Base-by-base conservation (phyloP, 2,329 filamentous ascomycete species). In the Arthrocladium fulminans region DNA sequence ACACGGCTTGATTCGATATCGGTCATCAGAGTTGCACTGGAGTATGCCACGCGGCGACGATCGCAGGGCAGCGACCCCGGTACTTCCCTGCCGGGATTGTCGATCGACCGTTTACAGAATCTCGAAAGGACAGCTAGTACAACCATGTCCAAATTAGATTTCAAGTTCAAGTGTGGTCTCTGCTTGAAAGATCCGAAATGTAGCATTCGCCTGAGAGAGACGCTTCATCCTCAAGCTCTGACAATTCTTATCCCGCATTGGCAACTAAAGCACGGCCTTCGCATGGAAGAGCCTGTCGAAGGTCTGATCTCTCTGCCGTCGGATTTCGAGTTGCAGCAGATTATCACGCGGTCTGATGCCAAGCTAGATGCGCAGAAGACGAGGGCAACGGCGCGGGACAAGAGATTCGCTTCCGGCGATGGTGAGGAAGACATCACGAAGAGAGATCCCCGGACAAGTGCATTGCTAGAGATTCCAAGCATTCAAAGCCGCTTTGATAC, bases 21-120 rank as follows among this genome's bases (percentile, higher is more conserved):
- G 39, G 53, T 57, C 22, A 60, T 59, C 39, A 54, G 54, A 25
- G 57, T 63, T 23, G 56, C 59, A 8, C 34, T 63, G 9, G 53
- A 54, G 27, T 63, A 59, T 40, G 60, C 59, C 4, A 13, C 29
- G 13, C 7, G 10, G 24, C 35, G 23, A 23, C 9, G n/a, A 39
- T 12, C 3, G 15, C 15, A 29, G 19, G 13, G 8, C 19, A 7
- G 3, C 15, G 12, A n/a, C 3, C 15, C 4, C 7, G 41, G 25
- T 9, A 17, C 8, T 22, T 10, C 23, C 30, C 13, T 25, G 8
- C 12, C 32, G 5, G 3, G n/a, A 25, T 30, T 56, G 25, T 12
- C 25, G 12, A 37, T 48, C 8, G 27, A 23, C 12, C 38, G 42
- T 19, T 10, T 54, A 4, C 50, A 53, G 38, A 13, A 30, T 3